Evolutionary conservation across 805 yeast genomes (phyloP).

Genomic region (Deakozyma indianensis): DNA sequence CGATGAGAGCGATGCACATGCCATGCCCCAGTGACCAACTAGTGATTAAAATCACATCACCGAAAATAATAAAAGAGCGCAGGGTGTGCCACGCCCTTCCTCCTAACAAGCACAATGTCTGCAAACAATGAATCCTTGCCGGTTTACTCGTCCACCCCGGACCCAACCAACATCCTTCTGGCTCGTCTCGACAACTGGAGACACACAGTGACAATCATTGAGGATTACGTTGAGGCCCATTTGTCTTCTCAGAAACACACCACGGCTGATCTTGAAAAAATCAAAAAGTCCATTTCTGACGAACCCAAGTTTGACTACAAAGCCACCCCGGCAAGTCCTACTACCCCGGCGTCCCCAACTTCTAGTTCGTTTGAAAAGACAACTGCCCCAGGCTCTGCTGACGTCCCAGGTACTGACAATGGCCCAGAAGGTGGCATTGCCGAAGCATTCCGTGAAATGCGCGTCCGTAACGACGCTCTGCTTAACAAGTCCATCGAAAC

Average conservation of each 20-base stretch:
- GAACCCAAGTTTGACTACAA: conserved; percentile 21
- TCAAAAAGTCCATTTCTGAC: conserved; percentile 19
- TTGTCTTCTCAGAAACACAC: conserved; percentile 16
- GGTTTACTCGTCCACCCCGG: conserved; percentile 7
- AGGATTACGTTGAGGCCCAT: conserved; percentile 19
- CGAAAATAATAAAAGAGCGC: no score
- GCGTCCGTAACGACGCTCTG: conserved; percentile 20
- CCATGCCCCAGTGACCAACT: no score
- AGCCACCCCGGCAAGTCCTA: conserved; percentile 5
- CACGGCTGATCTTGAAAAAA: conserved; percentile 21
- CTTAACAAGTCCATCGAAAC: conserved; percentile 24
- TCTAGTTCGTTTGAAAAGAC: conserved; percentile 7
- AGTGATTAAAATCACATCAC: no score
- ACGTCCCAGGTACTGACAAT: conserved; percentile 3
- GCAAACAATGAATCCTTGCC: background rate
- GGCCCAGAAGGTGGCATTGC: conserved; percentile 16
- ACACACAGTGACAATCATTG: conserved; percentile 17
- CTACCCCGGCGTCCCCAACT: conserved; percentile 4
- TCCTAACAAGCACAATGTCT: no score
- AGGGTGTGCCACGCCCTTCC: no score
- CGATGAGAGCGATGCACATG: no score
- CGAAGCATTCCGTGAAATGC: conserved; percentile 20
- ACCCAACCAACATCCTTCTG: conserved; percentile 24
- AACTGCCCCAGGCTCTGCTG: conserved; percentile 5
- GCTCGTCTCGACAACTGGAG: conserved; percentile 27